Evolutionary conservation across 2,329 filamentous ascomycete genomes (phyloP), one percentile per base, ranked within the genome.

Genomic region (Xylariaceae sp.): DNA sequence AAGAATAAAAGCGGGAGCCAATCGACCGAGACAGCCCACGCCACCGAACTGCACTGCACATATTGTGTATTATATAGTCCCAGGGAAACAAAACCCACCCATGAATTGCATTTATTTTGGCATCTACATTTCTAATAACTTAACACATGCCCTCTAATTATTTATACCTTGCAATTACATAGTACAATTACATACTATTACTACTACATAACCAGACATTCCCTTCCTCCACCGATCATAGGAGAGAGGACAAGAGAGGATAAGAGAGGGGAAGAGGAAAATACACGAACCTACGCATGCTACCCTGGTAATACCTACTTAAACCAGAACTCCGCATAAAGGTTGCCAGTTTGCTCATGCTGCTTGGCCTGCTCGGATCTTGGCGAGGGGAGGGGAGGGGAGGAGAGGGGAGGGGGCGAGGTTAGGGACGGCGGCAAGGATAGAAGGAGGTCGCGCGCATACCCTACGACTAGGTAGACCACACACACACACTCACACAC

Each of bases 221-320:
- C 19, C 19, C 19, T 19, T 19, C 19, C 19, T 19, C 19, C 19
- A 19, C 19, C 19, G 19, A 19, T 19, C 19, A 19, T 19, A 19
- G 19, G 2, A 19, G 19, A 19, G 19, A 19, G 19, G 19, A 19
- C 2, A 19, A 19, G 19, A 19, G 19, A 19, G 19, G 19, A 19
- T 19, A 19, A 19, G 19, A 19, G 19, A 1, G 19, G 19, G 19
- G 19, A 2, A 19, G 19, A 19, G 34, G 46, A 42, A 37, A 47
- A 49, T 30, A 47, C 46, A 58, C 12, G 46, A 45, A 53, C 50
- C 37, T 43, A 55, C 53, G 53, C 49, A 50, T 52, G 46, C 37
- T 34, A 55, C 47, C 26, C 56, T 53, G 43, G 37, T 35, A 45
- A 26, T 31, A 48, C 46, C 27, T 48, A 30, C 34, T 44, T 42